Evolutionary conservation across 345 rosid species (phyloP), one percentile per base, ranked within the genome.

Genomic region (Luvunga scandens): DNA sequence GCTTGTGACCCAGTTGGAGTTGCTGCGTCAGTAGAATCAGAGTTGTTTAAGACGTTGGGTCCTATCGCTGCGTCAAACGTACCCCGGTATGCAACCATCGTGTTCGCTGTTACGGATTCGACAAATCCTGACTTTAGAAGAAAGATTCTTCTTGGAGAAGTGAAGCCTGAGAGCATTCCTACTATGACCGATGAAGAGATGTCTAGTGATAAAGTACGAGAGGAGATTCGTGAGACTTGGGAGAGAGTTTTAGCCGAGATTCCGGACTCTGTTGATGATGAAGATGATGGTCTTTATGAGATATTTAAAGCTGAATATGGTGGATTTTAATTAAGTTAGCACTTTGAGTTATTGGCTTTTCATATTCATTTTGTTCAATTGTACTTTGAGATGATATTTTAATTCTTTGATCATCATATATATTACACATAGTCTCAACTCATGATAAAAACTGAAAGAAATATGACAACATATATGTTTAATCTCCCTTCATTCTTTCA

Each of bases 111-210:
- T 28, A 88, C 85, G 83, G 88, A 88, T 50, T 75, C 78, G 27
- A 85, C 87, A 45, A 88, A 87, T 83, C 90, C 86, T 2, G 88
- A 89, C 81, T 80, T 88, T n/a, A 83, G 90, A 36, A 36, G 9
- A 36, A 7, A 36, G 39, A 36, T 36, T 36, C 9, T 36, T 36
- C 39, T 36, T 36, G 76, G 85, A 88, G 71, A 88, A 77, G 76
- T 88, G 19, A 71, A 79, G 63, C 88, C 90, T 2, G 87, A 84
- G 81, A 82, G 74, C 78, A 84, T 89, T 24, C 57, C 83, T 42
- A 63, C 81, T 28, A 82, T 89, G 90, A 77, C 76, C 10, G 68
- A 85, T 22, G 88, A 83, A 66, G 90, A 89, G 75, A 84, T 89
- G 91, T 88, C 90, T 28, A 87, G 88, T 12, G 83, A 84, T 48